phyloP scores from a whole-genome alignment of 116 monocot genomes.

The Iris pallida region DNA sequence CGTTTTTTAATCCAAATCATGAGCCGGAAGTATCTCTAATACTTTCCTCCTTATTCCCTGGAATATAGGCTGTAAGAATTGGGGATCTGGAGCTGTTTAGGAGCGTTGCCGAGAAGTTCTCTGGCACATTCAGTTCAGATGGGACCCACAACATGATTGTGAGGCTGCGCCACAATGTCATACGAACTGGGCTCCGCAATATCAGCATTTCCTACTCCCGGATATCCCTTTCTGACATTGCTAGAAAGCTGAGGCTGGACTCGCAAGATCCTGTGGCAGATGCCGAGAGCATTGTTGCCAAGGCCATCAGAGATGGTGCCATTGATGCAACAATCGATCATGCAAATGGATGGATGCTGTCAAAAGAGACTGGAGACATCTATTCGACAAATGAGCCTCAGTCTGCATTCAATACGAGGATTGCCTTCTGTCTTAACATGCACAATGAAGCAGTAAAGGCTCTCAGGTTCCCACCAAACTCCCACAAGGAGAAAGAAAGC shows the following conservation, averaged over 20 bases:
- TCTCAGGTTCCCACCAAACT: conserved; percentile 74
- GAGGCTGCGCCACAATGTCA: conserved; percentile 94
- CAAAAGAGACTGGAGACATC: conserved; percentile 85
- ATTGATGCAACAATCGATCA: conserved; percentile 91
- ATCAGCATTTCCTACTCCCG: conserved; percentile 85
- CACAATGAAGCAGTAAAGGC: conserved; percentile 93
- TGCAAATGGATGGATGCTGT: conserved; percentile 77
- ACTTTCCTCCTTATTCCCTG: too few species aligned
- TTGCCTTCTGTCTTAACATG: conserved; percentile 88
- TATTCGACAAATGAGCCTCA: conserved; percentile 93
- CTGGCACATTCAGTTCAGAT: conserved; percentile 52
- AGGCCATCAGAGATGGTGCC: conserved; percentile 82
- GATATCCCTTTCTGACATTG: conserved; percentile 67
- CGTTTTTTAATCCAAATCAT: too few species aligned
- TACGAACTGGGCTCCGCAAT: conserved; percentile 83
- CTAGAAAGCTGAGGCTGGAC: conserved; percentile 58
- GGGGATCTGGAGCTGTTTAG: conserved; percentile 81
- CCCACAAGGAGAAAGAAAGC: conserved; percentile 81
- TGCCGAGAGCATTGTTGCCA: conserved; percentile 83
- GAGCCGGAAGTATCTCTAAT: too few species aligned
- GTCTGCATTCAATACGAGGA: conserved; percentile 74
- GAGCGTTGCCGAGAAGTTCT: conserved; percentile 61
- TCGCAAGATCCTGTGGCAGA: conserved; percentile 67
- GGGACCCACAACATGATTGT: too few species aligned
- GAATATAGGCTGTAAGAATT: conserved; percentile 80